phyloP scores from a whole-genome alignment of 2,329 filamentous ascomycete species.

The Lithohypha guttulata region DNA sequence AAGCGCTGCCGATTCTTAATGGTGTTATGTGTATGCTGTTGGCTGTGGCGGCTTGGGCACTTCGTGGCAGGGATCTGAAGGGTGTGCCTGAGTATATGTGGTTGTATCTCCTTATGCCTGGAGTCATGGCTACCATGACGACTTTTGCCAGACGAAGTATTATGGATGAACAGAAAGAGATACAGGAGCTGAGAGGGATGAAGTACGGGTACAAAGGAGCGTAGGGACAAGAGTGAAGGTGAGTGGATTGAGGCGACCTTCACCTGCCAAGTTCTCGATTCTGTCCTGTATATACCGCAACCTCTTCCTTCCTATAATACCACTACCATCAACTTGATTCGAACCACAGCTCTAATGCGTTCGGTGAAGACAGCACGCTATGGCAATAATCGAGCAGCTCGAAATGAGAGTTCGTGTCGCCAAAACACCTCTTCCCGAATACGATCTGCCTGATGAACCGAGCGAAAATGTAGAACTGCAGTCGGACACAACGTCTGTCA shows the following conservation, averaged over 20 bases:
- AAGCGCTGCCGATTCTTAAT: conserved; percentile 17
- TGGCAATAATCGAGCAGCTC: too few species aligned
- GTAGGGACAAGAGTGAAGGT: conserved; percentile 8
- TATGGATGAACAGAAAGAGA: conserved; percentile 15
- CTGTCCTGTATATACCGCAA: too few species aligned
- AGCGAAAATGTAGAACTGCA: too few species aligned
- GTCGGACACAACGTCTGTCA: too few species aligned
- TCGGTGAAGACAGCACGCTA: too few species aligned
- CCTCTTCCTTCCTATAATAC: too few species aligned
- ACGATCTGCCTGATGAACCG: too few species aligned
- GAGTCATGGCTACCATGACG: conserved; percentile 15
- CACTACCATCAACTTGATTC: too few species aligned
- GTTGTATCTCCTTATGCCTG: conserved; percentile 20
- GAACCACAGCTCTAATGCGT: too few species aligned
- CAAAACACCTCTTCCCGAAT: too few species aligned
- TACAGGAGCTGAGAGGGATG: conserved; percentile 17
- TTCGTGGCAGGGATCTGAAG: conserved; percentile 6
- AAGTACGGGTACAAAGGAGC: conserved; percentile 22
- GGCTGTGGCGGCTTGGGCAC: conserved; percentile 10
- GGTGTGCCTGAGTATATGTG: conserved; percentile 17
- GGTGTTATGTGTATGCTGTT: conserved; percentile 14
- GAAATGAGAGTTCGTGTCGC: too few species aligned
- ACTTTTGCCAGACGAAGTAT: conserved; percentile 18
- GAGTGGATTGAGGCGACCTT: neutral
- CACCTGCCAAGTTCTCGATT: too few species aligned